Evolutionary conservation across 2,329 filamentous ascomycete genomes (phyloP).

Genomic region (Colletotrichum tofieldiae): DNA sequence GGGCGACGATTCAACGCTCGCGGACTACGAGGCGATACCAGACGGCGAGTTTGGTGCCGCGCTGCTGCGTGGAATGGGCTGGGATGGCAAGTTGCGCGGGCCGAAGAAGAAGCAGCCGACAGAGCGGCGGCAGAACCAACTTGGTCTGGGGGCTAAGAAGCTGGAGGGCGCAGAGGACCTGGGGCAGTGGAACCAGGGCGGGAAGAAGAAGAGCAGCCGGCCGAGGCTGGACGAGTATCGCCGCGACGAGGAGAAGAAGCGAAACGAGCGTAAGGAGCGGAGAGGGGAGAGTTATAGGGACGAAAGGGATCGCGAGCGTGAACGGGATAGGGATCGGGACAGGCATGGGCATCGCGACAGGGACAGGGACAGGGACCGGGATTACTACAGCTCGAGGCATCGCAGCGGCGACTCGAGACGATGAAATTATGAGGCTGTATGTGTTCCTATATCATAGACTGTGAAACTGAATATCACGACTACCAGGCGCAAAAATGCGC

Average conservation of each 20-base stretch:
- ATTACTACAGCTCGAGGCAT: constrained; percentile 35
- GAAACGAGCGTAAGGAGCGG: constrained; percentile 54
- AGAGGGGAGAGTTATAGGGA: constrained; percentile 54
- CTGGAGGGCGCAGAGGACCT: constrained; percentile 80
- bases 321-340: constrained; percentile 48
- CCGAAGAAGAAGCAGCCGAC: constrained; percentile 73
- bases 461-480: not conserved
- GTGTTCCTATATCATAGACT: not conserved
- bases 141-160: constrained; percentile 92
- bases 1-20: constrained; percentile 82
- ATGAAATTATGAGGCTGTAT: not conserved
- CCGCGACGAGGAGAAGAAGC: constrained; percentile 53
- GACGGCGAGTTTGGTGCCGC: constrained; percentile 96
- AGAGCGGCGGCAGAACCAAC: constrained; percentile 81
- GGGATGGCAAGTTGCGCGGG: constrained; percentile 79
- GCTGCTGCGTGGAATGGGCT: constrained; percentile 93
- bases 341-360: constrained; percentile 51
- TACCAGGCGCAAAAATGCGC: not conserved
- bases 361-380: constrained; percentile 38
- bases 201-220: constrained; percentile 60
- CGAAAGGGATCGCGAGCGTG: constrained; percentile 58
- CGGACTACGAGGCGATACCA: constrained; percentile 89
- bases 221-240: constrained; percentile 67
- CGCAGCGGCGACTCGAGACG: constrained; percentile 39
- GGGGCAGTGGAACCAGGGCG: constrained; percentile 84